Percentiles rank a stretch among this genome's conserved stretches.
phyloP scores from a whole-genome alignment of 1,139 yeast genomes.

The Lizanozyma gosingica region DNA sequence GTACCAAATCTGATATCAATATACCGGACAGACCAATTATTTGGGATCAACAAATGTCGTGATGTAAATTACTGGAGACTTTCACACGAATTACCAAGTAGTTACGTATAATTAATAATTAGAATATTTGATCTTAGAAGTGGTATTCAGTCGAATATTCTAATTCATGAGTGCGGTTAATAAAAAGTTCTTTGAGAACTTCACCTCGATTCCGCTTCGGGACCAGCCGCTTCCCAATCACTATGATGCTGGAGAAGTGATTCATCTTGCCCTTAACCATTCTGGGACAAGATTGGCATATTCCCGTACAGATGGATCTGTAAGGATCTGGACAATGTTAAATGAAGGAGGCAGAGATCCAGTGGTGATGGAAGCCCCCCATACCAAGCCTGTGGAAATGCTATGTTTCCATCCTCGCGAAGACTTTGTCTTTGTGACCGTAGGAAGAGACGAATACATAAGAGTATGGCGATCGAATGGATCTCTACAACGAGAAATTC shows the following conservation, averaged over 20 bases:
- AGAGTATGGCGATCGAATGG: conserved; percentile 47
- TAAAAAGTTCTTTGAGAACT: conserved; percentile 16
- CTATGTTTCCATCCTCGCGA: conserved; percentile 55
- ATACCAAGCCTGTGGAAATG: conserved; percentile 37
- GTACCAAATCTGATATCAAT: too few relatives aligned
- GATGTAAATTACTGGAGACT: too few relatives aligned
- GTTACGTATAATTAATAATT: too few relatives aligned
- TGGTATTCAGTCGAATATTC: too few relatives aligned
- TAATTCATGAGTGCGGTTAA: conserved; percentile 3
- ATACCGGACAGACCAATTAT: too few relatives aligned
- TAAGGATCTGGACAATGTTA: conserved; percentile 34
- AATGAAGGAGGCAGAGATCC: conserved; percentile 24
- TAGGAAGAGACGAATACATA: conserved; percentile 45
- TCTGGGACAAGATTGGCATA: conserved; percentile 38
- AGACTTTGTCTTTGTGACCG: conserved; percentile 47
- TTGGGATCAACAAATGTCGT: too few relatives aligned
- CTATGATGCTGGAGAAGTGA: conserved; percentile 15
- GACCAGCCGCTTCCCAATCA: conserved; percentile 21
- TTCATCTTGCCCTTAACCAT: conserved; percentile 23
- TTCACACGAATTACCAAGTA: too few relatives aligned
- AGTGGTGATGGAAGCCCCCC: conserved; percentile 34
- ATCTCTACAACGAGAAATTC: conserved; percentile 6
- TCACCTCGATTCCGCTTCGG: conserved; percentile 13
- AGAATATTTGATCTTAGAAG: too few relatives aligned
- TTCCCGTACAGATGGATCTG: conserved; percentile 36